Evolutionary conservation across 192 early-diverging fungal species (phyloP).

Genomic region (Backusella mclennaniae): DNA sequence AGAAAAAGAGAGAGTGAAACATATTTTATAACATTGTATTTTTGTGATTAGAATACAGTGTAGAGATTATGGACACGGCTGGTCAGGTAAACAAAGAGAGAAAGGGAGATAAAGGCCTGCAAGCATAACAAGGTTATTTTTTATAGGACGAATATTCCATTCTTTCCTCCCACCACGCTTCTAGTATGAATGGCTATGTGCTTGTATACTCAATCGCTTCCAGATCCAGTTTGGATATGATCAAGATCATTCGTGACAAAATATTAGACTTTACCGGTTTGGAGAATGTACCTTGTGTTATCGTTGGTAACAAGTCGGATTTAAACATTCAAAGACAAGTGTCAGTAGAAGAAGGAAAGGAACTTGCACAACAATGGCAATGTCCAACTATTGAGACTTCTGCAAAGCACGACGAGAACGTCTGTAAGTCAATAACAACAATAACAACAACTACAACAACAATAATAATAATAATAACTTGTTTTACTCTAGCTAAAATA

Average conservation of each 20-base stretch:
- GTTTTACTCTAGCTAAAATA: conserved; percentile 46
- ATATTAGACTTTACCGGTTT: conserved; percentile 90
- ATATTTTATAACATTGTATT: not conserved
- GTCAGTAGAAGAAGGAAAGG: conserved; percentile 71
- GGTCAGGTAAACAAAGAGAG: conserved; percentile 68
- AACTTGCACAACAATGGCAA: conserved; percentile 77
- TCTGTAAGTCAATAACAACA: conserved; percentile 48
- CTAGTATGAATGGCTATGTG: conserved; percentile 93
- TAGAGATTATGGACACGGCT: conserved; percentile 94
- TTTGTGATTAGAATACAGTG: conserved; percentile 64
- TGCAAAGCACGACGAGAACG: conserved; percentile 91
- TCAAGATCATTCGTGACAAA: conserved; percentile 87
- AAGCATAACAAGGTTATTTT: not conserved
- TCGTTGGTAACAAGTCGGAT: conserved; percentile 95
- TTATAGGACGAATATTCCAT: conserved; percentile 90
- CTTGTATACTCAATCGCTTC: conserved; percentile 91
- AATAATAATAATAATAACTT: not conserved
- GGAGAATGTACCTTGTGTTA: conserved; percentile 85
- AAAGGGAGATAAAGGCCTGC: too few species aligned
- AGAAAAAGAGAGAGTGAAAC: not conserved
- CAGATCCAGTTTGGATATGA: conserved; percentile 86
- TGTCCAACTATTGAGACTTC: conserved; percentile 89
- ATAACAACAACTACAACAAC: not conserved
- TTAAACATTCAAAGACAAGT: conserved; percentile 77
- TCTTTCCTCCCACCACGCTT: conserved; percentile 84